Evolutionary conservation across 1,284 basidiomycete genomes (phyloP), one percentile per base, ranked within the genome.

Genomic region (Heliocybe sulcata): DNA sequence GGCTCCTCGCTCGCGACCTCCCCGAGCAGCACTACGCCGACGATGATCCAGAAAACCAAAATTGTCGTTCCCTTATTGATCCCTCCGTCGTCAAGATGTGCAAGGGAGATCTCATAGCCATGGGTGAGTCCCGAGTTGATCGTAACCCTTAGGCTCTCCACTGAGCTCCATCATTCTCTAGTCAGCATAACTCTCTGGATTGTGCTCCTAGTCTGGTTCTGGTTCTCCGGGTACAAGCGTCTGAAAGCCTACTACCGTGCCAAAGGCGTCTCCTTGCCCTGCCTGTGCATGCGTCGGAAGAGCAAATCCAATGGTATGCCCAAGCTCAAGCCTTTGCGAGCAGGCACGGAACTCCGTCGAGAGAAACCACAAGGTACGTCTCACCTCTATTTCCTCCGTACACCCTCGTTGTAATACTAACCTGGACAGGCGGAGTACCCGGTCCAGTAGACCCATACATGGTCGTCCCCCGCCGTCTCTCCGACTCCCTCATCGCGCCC

Each of bases 1-100:
- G 8, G 16, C 38, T n/a, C 8, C 6, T n/a, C 16, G 16, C 38
- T 6, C 38, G 16, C 38, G 16, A 42, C 38, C 6, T 8, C 38
- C 3, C 16, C 12, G 8, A n/a, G 16, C 6, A 3, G 12, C 16
- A 8, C 38, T 42, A 9, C n/a, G 38, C 27, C 12, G 47, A 49
- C 23, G 47, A 49, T 16, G 22, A 49, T 22, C 22, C 47, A 12
- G 47, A 49, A 11, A 49, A 49, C 27, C 8, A 49, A 8, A 4
- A 9, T 11, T 49, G 47, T 22, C 22, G 27, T 11, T 49, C 47
- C 20, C 47, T 49, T n/a, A 25, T 49, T 22, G 47, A 49, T 22
- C 47, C 47, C 22, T 26, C 23, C 47, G 47, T 49, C 47, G 23
- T 25, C 47, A 25, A 49, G n/a, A 49, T 49, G 47, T 49, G 47